Base-by-base conservation (phyloP, 768 basidiomycete genomes). In the Phylloporus sp. region DNA sequence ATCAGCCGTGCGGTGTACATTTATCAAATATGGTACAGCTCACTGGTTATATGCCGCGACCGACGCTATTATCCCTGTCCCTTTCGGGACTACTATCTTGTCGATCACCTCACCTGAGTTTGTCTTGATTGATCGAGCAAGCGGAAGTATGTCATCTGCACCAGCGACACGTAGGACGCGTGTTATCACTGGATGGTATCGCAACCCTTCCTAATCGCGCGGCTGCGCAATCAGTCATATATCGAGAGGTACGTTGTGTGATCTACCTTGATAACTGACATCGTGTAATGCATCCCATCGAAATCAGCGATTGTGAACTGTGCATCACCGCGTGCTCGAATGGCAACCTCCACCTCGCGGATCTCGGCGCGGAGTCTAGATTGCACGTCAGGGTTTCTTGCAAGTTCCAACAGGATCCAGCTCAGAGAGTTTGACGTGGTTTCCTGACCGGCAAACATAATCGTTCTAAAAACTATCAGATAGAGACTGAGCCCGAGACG, bases 351-450 rank as follows among this genome's bases (percentile, higher is more conserved):
- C 13, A 23, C 27, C n/a, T 36, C 16, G 10, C 31, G 45, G 31
- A 61, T 58, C 45, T 62, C 62, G 1, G 20, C 70, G 13, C 89
- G 80, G 18, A 91, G 78, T 51, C 73, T 76, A 4, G 68, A 66
- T 61, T 92, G 88, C 3, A 81, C 64, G 18, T 80, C 71, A 0
- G 79, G 82, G 54, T 82, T 69, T 36, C 72, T 76, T 3, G 83
- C 77, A 5, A 92, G 73, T 56, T 84, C 81, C 48, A 84, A 72
- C 5, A 49, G 39, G 22, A 49, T 32, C 50, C 50, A 39, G 22
- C 44, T 40, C 10, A 85, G 48, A 2, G 77, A 73, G 36, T 75
- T 80, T 3, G 85, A 76, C 44, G 79, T 82, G 3, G 84, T 86
- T 62, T 52, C 50, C 24, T 52, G 44, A 85, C 76, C 77, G 36